These are phyloP conservation scores for Microdochium bolleyi DNA, from an alignment of 2,329 filamentous ascomycete genomes.

Conservation along the genomic window DNA sequence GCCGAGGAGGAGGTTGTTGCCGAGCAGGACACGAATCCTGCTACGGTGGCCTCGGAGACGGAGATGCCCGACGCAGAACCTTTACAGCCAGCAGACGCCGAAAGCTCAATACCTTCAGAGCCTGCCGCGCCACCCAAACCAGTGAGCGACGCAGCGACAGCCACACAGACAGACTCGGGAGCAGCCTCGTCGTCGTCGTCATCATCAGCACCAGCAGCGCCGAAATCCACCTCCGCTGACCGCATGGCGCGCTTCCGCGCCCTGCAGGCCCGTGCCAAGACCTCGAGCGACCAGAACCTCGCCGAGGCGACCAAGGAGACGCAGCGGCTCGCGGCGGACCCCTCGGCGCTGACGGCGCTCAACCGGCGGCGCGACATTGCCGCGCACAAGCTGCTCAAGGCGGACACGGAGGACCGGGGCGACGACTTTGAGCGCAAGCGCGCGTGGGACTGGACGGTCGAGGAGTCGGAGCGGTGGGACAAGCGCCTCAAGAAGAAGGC, in stretches of 20 bases:
- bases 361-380: slow-evolving; percentile 81
- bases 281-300: slow-evolving; percentile 65
- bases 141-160: slow-evolving; percentile 1
- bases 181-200: slow-evolving; percentile 1
- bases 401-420: slow-evolving; percentile 75
- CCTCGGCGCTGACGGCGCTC: slow-evolving; percentile 67
- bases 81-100: neutral
- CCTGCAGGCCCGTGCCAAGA: slow-evolving; percentile 72
- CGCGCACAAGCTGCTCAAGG: slow-evolving; percentile 86
- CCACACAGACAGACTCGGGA: slow-evolving; percentile 8
- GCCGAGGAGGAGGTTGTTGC: slow-evolving; percentile 8
- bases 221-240: slow-evolving; percentile 48
- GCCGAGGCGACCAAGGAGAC: slow-evolving; percentile 80
- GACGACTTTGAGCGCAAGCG: slow-evolving; percentile 96
- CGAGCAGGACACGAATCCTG: slow-evolving; percentile 6
- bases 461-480: slow-evolving; percentile 93
- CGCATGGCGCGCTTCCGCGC: slow-evolving; percentile 79
- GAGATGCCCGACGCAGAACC: slow-evolving; percentile 2
- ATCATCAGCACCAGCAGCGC: slow-evolving; percentile 10
- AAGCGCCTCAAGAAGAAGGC: slow-evolving; percentile 81
- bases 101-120: neutral
- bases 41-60: slow-evolving; percentile 3
- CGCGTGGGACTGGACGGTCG: slow-evolving; percentile 97
- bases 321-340: slow-evolving; percentile 70
- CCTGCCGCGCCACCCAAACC: neutral